These are phyloP conservation scores for Xerocomus minutiporus DNA, from an alignment of 1,284 basidiomycete species.

Conservation along the genomic window DNA sequence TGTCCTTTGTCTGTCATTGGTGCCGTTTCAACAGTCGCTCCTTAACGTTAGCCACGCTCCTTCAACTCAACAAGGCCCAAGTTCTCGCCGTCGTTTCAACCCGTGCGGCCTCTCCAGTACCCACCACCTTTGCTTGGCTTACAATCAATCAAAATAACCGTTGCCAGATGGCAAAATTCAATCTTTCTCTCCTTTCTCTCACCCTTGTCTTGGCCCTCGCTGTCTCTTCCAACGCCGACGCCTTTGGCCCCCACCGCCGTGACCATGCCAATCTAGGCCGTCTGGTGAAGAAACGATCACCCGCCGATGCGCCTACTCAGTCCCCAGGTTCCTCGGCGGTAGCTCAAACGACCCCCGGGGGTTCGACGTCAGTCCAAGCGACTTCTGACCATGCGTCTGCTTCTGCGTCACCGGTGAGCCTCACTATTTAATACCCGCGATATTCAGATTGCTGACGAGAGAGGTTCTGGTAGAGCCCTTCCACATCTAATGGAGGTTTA, in stretches of 20 bases:
- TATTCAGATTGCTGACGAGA: slow-evolving; percentile 7
- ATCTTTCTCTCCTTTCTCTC: slow-evolving; percentile 58
- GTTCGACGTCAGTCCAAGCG: slow-evolving; percentile 15
- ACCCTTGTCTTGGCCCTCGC: slow-evolving; percentile 48
- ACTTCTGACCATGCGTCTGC: slow-evolving; percentile 8
- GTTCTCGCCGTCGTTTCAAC: background rate
- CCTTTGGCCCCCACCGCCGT: slow-evolving; percentile 40
- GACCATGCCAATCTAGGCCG: slow-evolving; percentile 59
- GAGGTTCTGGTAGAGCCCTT: slow-evolving; percentile 13
- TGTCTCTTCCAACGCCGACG: slow-evolving; percentile 43
- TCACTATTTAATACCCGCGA: background rate
- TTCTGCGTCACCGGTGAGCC: slow-evolving; percentile 23
- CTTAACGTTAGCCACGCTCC: slow-evolving; percentile 18
- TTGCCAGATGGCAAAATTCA: slow-evolving; percentile 34
- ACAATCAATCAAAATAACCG: background rate
- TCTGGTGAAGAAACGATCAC: slow-evolving; percentile 61
- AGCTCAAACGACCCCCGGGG: slow-evolving; percentile 11
- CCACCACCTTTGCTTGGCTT: background rate
- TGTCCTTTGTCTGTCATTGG: background rate
- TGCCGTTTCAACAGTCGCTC: slow-evolving; percentile 11
- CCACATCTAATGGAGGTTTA: slow-evolving; percentile 7
- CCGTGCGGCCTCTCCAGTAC: background rate
- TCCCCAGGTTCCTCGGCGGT: slow-evolving; percentile 8
- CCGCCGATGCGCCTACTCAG: slow-evolving; percentile 14
- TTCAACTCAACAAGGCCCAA: background rate